Base-by-base conservation (phyloP, 192 early-diverging fungal genomes). In the Lunasporangiospora selenospora region DNA sequence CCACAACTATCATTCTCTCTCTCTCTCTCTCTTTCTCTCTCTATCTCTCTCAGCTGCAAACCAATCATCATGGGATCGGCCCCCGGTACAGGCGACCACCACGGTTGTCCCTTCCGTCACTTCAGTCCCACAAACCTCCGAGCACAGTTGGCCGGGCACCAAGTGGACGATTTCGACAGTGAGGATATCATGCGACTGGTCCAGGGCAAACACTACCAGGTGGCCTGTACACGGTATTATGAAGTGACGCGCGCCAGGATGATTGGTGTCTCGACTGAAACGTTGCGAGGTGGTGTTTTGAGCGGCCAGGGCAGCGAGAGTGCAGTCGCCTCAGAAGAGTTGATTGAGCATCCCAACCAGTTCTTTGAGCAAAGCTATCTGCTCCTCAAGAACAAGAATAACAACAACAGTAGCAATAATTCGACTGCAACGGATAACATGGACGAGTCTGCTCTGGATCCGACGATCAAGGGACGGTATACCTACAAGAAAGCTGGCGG, bases 31-130 rank as follows among this genome's bases (percentile, higher is more conserved):
- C 13, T 54, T 39, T 24, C 33, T 31, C 7, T 47, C 21, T n/a
- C 10, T 10, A 24, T 41, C 8, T 13, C 36, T 39, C 19, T 6
- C 48, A 89, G 88, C 31, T 99, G 97, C 79, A 78, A 83, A 55
- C 91, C 90, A 49, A 92, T 99, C 78, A 98, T 99, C 65, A 90
- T 77, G 52, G 65, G 76, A 15, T 89, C 91, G 55, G 83, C 82
- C 24, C 95, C 97, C 3, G 87, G 87, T 13, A 78, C 91, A 7
- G 88, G 89, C 12, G 95, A 98, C 64, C 83, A 92, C 61, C 97
- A 99, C 57, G 97, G 97, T 7, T 99, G 97, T 75, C 97, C 97
- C 40, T 99, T 95, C 82, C 84, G 89, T 37, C 91, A 97, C 59
- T 91, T 91, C 32, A 81, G 89, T 2, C 38, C 79, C 2, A 80